Percentiles rank a stretch among this genome's conserved stretches.
Conservation (phyloP, 371 early-diverging fungal genomes). For the Dinochytrium kinnereticum region DNA sequence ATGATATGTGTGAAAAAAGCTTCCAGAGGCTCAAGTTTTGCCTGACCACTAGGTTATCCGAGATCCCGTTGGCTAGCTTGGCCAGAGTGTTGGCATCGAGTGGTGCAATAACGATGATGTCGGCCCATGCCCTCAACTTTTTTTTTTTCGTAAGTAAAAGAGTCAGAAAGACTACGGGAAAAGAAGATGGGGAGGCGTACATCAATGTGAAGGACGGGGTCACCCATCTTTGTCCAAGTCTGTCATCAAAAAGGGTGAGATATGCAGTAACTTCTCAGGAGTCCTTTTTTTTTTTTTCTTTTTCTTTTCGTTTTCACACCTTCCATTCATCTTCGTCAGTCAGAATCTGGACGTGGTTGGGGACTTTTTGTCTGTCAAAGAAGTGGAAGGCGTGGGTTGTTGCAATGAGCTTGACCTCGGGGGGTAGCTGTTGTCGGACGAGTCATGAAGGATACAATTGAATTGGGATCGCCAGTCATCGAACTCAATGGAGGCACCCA, state of each 20-base stretch:
- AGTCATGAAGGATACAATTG: slow-evolving; percentile 21
- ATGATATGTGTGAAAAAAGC: too few species aligned
- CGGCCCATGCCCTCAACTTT: slow-evolving; percentile 94
- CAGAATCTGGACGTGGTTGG: slow-evolving; percentile 47
- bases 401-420: slow-evolving; percentile 73
- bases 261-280: neutral
- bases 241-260: slow-evolving; percentile 4
- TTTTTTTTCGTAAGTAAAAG: too few species aligned
- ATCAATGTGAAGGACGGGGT: slow-evolving; percentile 95
- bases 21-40: slow-evolving; percentile 5
- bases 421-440: slow-evolving; percentile 39
- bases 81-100: slow-evolving; percentile 94
- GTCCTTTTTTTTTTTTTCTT: too few species aligned
- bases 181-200: slow-evolving; percentile 47
- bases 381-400: slow-evolving; percentile 84
- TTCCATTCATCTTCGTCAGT: slow-evolving; percentile 91
- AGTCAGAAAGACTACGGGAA: too few species aligned
- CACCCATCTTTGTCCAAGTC: slow-evolving; percentile 77
- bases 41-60: slow-evolving; percentile 90
- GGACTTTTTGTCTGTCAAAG: slow-evolving; percentile 55
- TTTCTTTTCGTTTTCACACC: too few species aligned
- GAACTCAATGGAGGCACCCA: slow-evolving; percentile 40
- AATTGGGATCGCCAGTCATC: slow-evolving; percentile 31
- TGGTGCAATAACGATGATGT: slow-evolving; percentile 87
- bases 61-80: slow-evolving; percentile 89